These are phyloP conservation scores for Graphilbum fragrans DNA, from an alignment of 2,329 filamentous ascomycete species.

Conservation along the genomic window DNA sequence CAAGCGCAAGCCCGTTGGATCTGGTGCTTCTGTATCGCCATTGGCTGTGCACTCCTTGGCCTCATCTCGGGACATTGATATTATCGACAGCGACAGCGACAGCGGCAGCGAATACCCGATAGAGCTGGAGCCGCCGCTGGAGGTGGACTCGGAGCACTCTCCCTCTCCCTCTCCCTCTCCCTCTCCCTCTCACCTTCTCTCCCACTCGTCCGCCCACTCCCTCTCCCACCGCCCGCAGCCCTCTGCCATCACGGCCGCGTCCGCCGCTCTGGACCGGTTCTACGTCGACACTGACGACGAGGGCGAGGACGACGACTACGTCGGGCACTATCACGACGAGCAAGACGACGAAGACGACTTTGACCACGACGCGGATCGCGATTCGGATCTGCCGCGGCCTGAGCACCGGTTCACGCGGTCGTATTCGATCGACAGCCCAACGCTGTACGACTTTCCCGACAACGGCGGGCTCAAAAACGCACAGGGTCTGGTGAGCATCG, in stretches of 20 bases:
- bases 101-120: too few species aligned
- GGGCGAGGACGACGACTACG: background rate
- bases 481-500: background rate
- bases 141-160: too few species aligned
- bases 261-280: background rate
- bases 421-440: slow-evolving; percentile 47
- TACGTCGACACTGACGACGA: background rate
- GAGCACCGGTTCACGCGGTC: slow-evolving; percentile 42
- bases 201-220: too few species aligned
- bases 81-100: slow-evolving; percentile 1
- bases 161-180: too few species aligned
- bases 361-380: background rate
- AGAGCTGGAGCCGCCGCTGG: too few species aligned
- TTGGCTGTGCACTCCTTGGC: slow-evolving; percentile 26
- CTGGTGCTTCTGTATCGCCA: slow-evolving; percentile 39
- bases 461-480: background rate
- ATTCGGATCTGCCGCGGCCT: slow-evolving; percentile 26
- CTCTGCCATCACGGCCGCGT: too few species aligned
- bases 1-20: slow-evolving; percentile 49
- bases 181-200: too few species aligned
- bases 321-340: background rate
- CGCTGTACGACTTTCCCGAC: slow-evolving; percentile 45
- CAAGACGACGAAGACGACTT: background rate
- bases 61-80: background rate
- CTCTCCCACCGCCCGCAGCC: too few species aligned